Evolutionary conservation across 2,329 filamentous ascomycete genomes (phyloP).

Genomic region (Aspergillus quadrilineatus): DNA sequence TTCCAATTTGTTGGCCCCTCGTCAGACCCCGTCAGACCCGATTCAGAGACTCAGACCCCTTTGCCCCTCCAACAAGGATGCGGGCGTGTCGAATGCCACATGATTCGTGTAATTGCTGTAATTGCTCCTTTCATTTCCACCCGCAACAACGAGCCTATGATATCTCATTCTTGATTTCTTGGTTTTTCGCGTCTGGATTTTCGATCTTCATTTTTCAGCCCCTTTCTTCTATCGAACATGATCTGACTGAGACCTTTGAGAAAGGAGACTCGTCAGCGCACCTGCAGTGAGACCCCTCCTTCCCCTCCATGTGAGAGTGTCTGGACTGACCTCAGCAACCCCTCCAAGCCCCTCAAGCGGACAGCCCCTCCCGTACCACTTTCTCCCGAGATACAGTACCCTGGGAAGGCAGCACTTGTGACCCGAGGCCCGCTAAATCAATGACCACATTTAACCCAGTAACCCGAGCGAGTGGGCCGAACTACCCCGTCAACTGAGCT

Average conservation of each 20-base stretch:
- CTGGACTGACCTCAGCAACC: not conserved
- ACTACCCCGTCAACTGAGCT: conserved; percentile 14
- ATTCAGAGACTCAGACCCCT: conserved; percentile 4
- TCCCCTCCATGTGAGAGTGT: conserved; percentile 11
- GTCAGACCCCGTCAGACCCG: conserved; percentile 3
- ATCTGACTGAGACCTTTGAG: not conserved
- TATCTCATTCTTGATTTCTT: conserved; percentile 15
- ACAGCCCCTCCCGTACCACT: conserved; percentile 1
- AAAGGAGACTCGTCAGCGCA: not conserved
- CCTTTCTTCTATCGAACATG: conserved; percentile 3
- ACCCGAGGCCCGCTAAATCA: conserved; percentile 6
- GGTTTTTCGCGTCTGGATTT: conserved; percentile 6
- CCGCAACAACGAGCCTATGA: conserved; percentile 17
- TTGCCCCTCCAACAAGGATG: conserved; percentile 27
- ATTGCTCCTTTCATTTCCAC: conserved; percentile 26
- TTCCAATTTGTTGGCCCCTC: conserved; percentile 16
- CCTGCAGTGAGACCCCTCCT: conserved; percentile 1
- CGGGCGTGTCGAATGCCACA: conserved; percentile 21
- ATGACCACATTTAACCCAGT: conserved; percentile 14
- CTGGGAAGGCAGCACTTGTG: not conserved
- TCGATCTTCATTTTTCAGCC: conserved; percentile 9
- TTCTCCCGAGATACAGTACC: not conserved
- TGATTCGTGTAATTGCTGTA: conserved; percentile 23
- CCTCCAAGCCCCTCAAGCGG: not conserved
- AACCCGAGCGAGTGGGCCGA: conserved; percentile 13